Base-by-base conservation (phyloP, 1,284 basidiomycete genomes). In the Fomitopsis schrenkii region DNA sequence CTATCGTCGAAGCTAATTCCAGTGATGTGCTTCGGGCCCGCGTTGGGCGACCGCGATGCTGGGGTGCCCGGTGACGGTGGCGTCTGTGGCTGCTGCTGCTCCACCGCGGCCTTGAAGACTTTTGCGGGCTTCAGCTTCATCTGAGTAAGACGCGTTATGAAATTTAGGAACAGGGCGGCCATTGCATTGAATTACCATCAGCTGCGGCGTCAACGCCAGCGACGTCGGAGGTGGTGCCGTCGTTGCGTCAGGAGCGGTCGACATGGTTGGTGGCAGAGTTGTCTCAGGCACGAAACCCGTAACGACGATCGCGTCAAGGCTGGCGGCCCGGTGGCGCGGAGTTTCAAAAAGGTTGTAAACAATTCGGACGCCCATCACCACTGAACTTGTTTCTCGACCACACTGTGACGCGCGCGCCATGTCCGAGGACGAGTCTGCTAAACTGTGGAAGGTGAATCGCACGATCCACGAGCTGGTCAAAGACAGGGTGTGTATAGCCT, bases 391-490 rank as follows among this genome's bases (percentile, higher is more conserved):
- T 68, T 64, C 64, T 64, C 62, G 52, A 57, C 61, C 63, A 57
- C 45, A 57, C 26, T 55, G 14, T 22, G 22, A 22, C 22, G 38
- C 68, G 61, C 60, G 64, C 67, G 73, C 70, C 66, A 87, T 88
- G 85, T 78, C 80, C 64, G 88, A 91, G 64, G 90, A 92, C 75
- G 90, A 93, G 74, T 82, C 84, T 58, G 87, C 94, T 58, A 88
- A 90, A 71, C 83, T 99, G 70, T 98, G 95, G 94, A 91, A 96
- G 72, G 95, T 99, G 65, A 96, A 96, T 77, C 82, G 94, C 70
- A 99, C 97, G 46, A 93, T 98, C 58, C 95, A 98, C 75, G 97
- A 99, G 78, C 88, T 99, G 61, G 93, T 97, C 63, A 87, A 90
- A 72, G 97, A 99, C 76, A 86, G 96, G 79, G 90, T 91, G 67